Evolutionary conservation across 2,329 filamentous ascomycete species (phyloP), one percentile per base, ranked within the genome.

Genomic region (Paecilomyces sp.): DNA sequence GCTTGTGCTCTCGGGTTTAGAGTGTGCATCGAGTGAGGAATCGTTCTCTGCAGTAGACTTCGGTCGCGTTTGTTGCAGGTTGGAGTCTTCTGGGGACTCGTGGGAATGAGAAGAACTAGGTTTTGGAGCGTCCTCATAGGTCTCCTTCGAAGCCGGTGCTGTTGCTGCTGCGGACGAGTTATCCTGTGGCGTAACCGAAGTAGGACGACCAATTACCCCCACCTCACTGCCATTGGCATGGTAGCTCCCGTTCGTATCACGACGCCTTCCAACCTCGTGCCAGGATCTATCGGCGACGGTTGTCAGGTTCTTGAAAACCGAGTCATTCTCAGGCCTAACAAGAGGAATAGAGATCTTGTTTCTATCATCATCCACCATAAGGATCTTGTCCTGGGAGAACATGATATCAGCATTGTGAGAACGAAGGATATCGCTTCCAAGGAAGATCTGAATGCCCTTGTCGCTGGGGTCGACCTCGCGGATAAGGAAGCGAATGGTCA

Each of bases 321-420:
- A 81, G 59, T 96, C 91, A 67, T 96, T 88, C 73, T 97, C 94
- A 0, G 94, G 94, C 30, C 94, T 86, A 50, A 96, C 92, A 65
- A 99, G 89, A 1, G 94, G 94, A 34, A 99, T 88, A 15, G 90
- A 92, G 12, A 97, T 80, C 69, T 93, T 94, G 71, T 90, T 91
- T 54, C 89, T 85, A 60, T 96, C 91, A 69, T 91, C 89, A 66
- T 95, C 91, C 66, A 92, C 92, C 30, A 97, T 80, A 0, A 89
- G 89, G 80, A 99, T 85, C 64, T 89, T 88, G 69, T 96, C 96
- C 64, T 92, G 90, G 0, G 94, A 97, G 67, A 99, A 91, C 24
- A 97, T 78, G 11, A 99, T 83, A 71, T 97, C 94, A 25, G 91
- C 93, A 65, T 90, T 96, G 70, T 96, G 91, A 9, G 88, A 83